These are phyloP conservation scores for Fusarium pseudocircinatum DNA, from an alignment of 2,329 filamentous ascomycete species.

Conservation along the genomic window DNA sequence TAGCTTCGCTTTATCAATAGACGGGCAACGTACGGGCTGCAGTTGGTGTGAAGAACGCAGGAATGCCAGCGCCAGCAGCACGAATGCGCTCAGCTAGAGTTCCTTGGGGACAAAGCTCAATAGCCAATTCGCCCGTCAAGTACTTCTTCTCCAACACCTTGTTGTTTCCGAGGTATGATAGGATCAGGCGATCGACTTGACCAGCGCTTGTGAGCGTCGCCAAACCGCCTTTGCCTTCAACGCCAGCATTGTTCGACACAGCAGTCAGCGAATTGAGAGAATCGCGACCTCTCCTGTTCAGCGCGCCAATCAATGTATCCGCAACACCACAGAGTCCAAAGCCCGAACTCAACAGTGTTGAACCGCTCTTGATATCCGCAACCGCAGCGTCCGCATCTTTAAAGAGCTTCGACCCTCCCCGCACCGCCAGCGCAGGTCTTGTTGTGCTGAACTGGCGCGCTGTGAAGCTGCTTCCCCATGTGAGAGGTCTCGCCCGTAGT, in stretches of 20 bases:
- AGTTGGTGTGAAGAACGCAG: constrained; percentile 83
- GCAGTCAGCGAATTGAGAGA: constrained; percentile 75
- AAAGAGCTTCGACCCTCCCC: constrained; percentile 57
- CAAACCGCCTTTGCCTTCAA: constrained; percentile 73
- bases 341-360: constrained; percentile 77
- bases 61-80: constrained; percentile 79
- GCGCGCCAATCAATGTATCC: constrained; percentile 76
- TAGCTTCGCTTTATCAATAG: neutral
- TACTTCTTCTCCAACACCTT: constrained; percentile 81
- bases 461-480: constrained; percentile 39
- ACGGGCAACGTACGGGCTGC: constrained; percentile 64
- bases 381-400: constrained; percentile 73
- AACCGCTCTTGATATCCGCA: constrained; percentile 74
- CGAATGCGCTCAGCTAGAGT: constrained; percentile 77
- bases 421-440: constrained; percentile 7
- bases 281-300: constrained; percentile 68
- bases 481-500: constrained; percentile 13
- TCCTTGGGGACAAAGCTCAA: constrained; percentile 81
- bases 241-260: constrained; percentile 83
- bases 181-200: constrained; percentile 76
- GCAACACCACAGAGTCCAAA: constrained; percentile 86
- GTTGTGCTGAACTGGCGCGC: constrained; percentile 36
- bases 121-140: constrained; percentile 75
- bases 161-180: constrained; percentile 81
- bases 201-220: constrained; percentile 74